Conservation (phyloP, 768 basidiomycete genomes). For the Fomitopsis pulvina region DNA sequence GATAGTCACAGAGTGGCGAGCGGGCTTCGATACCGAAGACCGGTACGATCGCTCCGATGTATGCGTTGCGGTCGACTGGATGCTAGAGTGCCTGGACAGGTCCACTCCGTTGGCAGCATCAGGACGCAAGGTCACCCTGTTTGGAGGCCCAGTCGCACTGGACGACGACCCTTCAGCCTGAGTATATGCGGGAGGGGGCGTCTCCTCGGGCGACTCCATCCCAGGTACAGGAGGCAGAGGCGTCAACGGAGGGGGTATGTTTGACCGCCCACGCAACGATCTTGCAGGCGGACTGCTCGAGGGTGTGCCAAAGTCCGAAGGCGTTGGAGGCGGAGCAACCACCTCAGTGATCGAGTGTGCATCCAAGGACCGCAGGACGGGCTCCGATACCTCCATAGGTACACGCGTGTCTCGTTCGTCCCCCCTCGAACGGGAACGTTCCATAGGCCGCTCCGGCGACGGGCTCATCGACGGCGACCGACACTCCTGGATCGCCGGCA, state of each 20-base stretch:
- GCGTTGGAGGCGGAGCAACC: not conserved
- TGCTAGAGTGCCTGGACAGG: not conserved
- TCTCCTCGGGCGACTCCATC: slow-evolving; percentile 3
- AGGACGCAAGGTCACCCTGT: not conserved
- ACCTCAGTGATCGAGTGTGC: not conserved
- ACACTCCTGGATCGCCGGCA: not conserved
- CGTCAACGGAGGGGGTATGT: not conserved
- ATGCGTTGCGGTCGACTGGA: slow-evolving; percentile 4
- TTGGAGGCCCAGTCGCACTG: not conserved
- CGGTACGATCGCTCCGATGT: slow-evolving; percentile 6
- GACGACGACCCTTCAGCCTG: not conserved
- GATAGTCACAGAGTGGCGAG: not conserved
- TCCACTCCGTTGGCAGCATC: not conserved
- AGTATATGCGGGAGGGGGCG: slow-evolving; percentile 6
- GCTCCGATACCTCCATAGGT: not conserved
- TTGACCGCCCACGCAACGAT: not conserved
- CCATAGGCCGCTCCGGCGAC: not conserved
- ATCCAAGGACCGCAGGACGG: not conserved
- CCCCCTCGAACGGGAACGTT: not conserved
- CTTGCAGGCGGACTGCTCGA: not conserved
- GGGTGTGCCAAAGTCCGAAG: not conserved
- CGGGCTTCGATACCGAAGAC: slow-evolving; percentile 1
- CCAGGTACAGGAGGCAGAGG: not conserved
- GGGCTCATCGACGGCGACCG: not conserved
- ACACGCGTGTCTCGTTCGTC: not conserved